Base-by-base conservation (phyloP, 2,329 filamentous ascomycete genomes). In the Pseudocercospora crystallina region DNA sequence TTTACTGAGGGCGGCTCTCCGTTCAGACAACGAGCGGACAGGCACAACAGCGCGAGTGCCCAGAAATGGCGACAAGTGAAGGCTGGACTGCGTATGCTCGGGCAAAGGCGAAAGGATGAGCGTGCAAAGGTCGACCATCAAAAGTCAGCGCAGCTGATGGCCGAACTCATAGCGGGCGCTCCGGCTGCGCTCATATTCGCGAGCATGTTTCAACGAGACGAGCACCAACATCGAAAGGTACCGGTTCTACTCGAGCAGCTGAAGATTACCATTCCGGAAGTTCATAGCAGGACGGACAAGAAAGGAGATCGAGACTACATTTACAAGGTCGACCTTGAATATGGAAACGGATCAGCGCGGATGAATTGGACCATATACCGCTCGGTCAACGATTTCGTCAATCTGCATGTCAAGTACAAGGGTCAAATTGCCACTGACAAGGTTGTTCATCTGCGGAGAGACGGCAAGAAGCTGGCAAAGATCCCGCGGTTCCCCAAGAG, bases 281-380 rank as follows among this genome's bases (percentile, higher is more conserved):
- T 90, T 63, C 76, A 78, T 9, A 83, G 84, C 9, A 81, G 84
- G 53, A 83, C 87, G 37, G 83, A 81, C 60, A 73, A 69, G 56
- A 63, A 61, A 47, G 75, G 80, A 56, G 77, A 85, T 63, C 73
- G 91, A 29, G 94, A 97, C 70, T 84, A 89, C 64, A 80, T 94
- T 8, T 96, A 97, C 69, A 86, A 86, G 38, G 91, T 99, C 49
- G 90, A 96, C 61, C 77, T 99, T 12, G 94, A 99, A 68, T 99
- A 99, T 68, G 94, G 94, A 11, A 97, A 89, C 66, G 95, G 94
- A 0, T 83, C 94, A 49, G 96, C 92, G 47, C 82, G 94, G 50
- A 97, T 99, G 95, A 89, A 89, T 66, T 99, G 94, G 94, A 86
- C 89, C 13, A 89, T 99, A 51, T 85, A 90, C 63, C 82, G 94